Evolutionary conservation across 768 basidiomycete species (phyloP).

Genomic region (Tricholoma matsutake): DNA sequence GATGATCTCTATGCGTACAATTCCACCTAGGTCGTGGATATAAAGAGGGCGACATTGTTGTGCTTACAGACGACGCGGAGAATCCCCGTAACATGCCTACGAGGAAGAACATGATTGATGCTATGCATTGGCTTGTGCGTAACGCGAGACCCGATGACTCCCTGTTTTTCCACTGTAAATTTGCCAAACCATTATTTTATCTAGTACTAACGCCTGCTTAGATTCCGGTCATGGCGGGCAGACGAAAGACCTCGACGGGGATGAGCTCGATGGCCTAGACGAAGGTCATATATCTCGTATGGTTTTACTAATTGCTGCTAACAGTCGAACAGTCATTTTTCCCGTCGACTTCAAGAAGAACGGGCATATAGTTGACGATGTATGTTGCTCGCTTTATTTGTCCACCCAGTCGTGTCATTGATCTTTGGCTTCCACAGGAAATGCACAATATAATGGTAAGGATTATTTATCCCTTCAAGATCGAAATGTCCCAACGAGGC

Average conservation of each 20-base stretch:
- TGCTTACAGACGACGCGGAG: constrained; percentile 61
- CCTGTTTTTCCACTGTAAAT: constrained; percentile 72
- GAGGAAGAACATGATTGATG: constrained; percentile 43
- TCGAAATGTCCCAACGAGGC: neutral
- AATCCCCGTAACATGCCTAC: constrained; percentile 44
- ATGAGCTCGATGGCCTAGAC: constrained; percentile 77
- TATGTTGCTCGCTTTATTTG: constrained; percentile 20
- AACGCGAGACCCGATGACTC: constrained; percentile 70
- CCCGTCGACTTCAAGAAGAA: constrained; percentile 79
- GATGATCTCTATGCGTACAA: neutral
- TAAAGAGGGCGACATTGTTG: constrained; percentile 57
- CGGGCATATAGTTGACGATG: constrained; percentile 77
- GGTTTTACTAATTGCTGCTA: neutral
- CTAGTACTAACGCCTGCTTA: constrained; percentile 19
- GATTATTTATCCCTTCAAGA: neutral
- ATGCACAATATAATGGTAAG: constrained; percentile 49
- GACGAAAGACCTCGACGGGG: constrained; percentile 70
- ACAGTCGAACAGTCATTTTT: constrained; percentile 61
- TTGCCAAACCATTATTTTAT: neutral
- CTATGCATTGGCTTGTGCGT: constrained; percentile 60
- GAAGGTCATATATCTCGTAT: constrained; percentile 45
- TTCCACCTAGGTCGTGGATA: constrained; percentile 38
- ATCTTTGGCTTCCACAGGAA: constrained; percentile 28
- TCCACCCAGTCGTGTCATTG: neutral
- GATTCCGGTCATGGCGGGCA: constrained; percentile 98